These are phyloP conservation scores for Articulospora tetracladia DNA, from an alignment of 495 filamentous ascomycete genomes.

Conservation along the genomic window DNA sequence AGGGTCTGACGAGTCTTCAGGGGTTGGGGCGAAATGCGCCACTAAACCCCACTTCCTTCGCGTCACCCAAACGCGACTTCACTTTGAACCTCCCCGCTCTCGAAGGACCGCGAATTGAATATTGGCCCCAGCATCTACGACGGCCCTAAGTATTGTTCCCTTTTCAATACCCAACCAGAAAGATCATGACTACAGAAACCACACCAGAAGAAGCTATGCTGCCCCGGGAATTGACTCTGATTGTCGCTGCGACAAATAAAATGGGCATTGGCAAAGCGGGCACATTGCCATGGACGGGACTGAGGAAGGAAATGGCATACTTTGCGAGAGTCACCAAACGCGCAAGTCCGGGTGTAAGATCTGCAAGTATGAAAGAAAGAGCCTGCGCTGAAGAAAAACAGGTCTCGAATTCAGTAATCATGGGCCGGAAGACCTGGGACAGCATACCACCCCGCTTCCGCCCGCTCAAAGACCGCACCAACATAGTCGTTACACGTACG, in stretches of 20 bases:
- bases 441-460: slow-evolving; percentile 71
- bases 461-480: slow-evolving; percentile 74
- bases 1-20: neutral
- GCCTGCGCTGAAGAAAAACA: neutral
- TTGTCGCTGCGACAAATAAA: slow-evolving; percentile 69
- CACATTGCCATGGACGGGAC: slow-evolving; percentile 80
- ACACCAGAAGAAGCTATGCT: slow-evolving; percentile 25
- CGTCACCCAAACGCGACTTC: neutral
- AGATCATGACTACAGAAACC: neutral
- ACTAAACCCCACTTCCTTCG: neutral
- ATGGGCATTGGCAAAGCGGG: slow-evolving; percentile 86
- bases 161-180: neutral
- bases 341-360: neutral
- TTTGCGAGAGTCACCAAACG: slow-evolving; percentile 77
- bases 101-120: neutral
- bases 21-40: neutral
- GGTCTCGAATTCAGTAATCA: slow-evolving; percentile 74
- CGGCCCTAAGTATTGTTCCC: neutral
- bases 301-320: slow-evolving; percentile 88
- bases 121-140: neutral
- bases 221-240: slow-evolving; percentile 59
- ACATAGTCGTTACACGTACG: slow-evolving; percentile 67
- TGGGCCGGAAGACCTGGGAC: slow-evolving; percentile 96
- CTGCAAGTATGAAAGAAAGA: neutral
- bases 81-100: neutral